These are phyloP conservation scores for Arthrobotrys sinensis DNA, from an alignment of 2,329 filamentous ascomycete genomes.

Conservation along the genomic window DNA sequence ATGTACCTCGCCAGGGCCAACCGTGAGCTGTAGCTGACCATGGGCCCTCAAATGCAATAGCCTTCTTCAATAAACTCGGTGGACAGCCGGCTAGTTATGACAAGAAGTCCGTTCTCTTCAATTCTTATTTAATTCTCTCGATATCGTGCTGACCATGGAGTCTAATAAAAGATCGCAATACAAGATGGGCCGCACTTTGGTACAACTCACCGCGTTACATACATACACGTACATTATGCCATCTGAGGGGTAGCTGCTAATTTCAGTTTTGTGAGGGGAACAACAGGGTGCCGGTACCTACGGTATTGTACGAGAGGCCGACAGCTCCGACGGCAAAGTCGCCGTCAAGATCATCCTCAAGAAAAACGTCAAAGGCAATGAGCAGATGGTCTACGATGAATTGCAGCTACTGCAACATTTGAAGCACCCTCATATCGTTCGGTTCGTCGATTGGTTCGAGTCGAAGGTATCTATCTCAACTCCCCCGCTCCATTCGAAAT, in stretches of 20 bases:
- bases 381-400: conserved; percentile 99
- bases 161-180: conserved; percentile 79
- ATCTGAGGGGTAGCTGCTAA: conserved; percentile 33
- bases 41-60: conserved; percentile 23
- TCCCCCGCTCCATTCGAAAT: neutral
- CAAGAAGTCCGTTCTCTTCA: conserved; percentile 80
- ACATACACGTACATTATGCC: neutral
- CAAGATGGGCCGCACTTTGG: conserved; percentile 88
- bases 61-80: conserved; percentile 63
- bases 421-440: conserved; percentile 94
- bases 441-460: conserved; percentile 99
- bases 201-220: conserved; percentile 45
- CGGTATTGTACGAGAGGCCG: conserved; percentile 96
- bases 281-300: conserved; percentile 88
- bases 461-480: conserved; percentile 82
- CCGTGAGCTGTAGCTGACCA: conserved; percentile 31
- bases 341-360: conserved; percentile 99
- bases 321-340: conserved; percentile 85
- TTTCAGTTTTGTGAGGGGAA: conserved; percentile 19
- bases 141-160: conserved; percentile 49
- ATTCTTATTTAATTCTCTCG: conserved; percentile 19
- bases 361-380: conserved; percentile 98
- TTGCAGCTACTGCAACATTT: conserved; percentile 91
- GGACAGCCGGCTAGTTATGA: conserved; percentile 80
- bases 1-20: conserved; percentile 24